These are phyloP conservation scores for Phialophora tarda DNA, from an alignment of 2,329 filamentous ascomycete species.

Conservation along the genomic window DNA sequence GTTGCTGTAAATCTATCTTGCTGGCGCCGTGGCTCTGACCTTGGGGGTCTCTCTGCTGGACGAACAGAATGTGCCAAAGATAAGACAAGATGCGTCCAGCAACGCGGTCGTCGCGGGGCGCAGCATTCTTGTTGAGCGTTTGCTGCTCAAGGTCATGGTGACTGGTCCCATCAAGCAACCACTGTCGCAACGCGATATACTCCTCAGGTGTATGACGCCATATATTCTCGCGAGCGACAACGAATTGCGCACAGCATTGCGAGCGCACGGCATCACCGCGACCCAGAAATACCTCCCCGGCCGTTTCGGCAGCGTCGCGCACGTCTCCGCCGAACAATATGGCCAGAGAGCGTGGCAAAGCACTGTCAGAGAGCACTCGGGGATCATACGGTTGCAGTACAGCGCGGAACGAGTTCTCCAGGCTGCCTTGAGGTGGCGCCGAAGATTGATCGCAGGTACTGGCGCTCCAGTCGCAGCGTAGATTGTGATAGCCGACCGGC, in stretches of 20 bases:
- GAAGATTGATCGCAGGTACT: slow-evolving; percentile 48
- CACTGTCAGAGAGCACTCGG: slow-evolving; percentile 49
- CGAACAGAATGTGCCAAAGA: slow-evolving; percentile 58
- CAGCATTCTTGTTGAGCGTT: slow-evolving; percentile 38
- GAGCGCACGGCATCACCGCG: slow-evolving; percentile 52
- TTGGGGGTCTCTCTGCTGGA: slow-evolving; percentile 38
- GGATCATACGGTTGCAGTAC: slow-evolving; percentile 52
- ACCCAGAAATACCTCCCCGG: slow-evolving; percentile 43
- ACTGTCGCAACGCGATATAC: slow-evolving; percentile 60
- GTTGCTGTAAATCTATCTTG: slow-evolving; percentile 44
- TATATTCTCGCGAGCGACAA: slow-evolving; percentile 56
- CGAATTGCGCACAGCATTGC: slow-evolving; percentile 64
- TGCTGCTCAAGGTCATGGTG: not conserved
- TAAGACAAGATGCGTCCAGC: slow-evolving; percentile 57
- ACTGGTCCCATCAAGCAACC: slow-evolving; percentile 54
- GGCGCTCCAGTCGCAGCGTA: slow-evolving; percentile 58
- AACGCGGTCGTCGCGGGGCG: slow-evolving; percentile 51
- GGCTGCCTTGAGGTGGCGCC: slow-evolving; percentile 48
- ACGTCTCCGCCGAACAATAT: slow-evolving; percentile 49
- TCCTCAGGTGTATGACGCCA: slow-evolving; percentile 57
- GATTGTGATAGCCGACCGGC: slow-evolving; percentile 54
- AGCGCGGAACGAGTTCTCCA: slow-evolving; percentile 49
- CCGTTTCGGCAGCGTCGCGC: slow-evolving; percentile 42
- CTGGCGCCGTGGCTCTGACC: slow-evolving; percentile 18
- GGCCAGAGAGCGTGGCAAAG: slow-evolving; percentile 46